Evolutionary conservation across 1,284 basidiomycete genomes (phyloP).

Genomic region (Cutaneotrichosporon sp.): DNA sequence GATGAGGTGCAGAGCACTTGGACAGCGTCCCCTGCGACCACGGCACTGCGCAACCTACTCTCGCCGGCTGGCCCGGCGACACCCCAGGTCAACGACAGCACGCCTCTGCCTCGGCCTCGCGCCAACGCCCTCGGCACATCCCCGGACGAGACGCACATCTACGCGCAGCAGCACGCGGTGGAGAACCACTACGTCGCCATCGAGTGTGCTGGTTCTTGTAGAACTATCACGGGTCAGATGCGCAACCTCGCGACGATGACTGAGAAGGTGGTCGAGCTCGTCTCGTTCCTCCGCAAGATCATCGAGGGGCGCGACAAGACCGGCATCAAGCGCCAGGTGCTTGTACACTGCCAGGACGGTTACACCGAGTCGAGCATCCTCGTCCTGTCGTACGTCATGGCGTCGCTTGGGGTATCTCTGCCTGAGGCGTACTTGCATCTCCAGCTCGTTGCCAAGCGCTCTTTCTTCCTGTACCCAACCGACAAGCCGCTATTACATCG

Average conservation of each 20-base stretch:
- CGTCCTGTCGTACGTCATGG: slow-evolving; percentile 86
- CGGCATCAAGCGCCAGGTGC: slow-evolving; percentile 39
- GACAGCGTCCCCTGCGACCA: slow-evolving; percentile 45
- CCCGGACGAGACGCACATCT: slow-evolving; percentile 24
- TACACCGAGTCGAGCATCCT: slow-evolving; percentile 84
- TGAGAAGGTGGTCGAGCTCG: slow-evolving; percentile 47
- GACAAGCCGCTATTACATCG: slow-evolving; percentile 75
- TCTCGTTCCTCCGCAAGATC: slow-evolving; percentile 46
- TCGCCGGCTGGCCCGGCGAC: slow-evolving; percentile 26
- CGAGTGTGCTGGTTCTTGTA: slow-evolving; percentile 48
- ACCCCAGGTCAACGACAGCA: slow-evolving; percentile 3
- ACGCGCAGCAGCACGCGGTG: slow-evolving; percentile 23
- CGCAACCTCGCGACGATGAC: slow-evolving; percentile 45
- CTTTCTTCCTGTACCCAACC: slow-evolving; percentile 88
- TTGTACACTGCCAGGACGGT: slow-evolving; percentile 55
- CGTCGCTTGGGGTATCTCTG: slow-evolving; percentile 63
- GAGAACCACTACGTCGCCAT: slow-evolving; percentile 44
- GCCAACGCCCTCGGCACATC: slow-evolving; percentile 13
- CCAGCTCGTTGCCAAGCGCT: slow-evolving; percentile 60
- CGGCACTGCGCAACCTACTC: slow-evolving; percentile 48
- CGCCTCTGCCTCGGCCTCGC: slow-evolving; percentile 25
- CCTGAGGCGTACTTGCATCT: slow-evolving; percentile 80
- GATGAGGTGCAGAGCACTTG: slow-evolving; percentile 30
- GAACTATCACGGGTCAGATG: slow-evolving; percentile 45
- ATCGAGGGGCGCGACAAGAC: slow-evolving; percentile 44